Conservation (phyloP, 805 yeast genomes). For the Pichia nanzhaoensis region DNA sequence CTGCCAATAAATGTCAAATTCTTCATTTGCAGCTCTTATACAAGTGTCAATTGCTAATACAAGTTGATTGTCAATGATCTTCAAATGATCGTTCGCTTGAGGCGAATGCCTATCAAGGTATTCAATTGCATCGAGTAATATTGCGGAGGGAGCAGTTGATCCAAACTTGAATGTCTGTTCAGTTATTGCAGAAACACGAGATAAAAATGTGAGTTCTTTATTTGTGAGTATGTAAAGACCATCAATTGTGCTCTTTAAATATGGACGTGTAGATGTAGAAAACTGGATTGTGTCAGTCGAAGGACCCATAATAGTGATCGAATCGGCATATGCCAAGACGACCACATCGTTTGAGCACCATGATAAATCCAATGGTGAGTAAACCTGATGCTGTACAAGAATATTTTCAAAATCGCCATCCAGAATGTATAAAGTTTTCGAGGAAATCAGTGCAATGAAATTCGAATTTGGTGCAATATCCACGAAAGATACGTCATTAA, state of each 20-base stretch:
- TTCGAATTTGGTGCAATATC: conserved; percentile 10
- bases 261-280: conserved; percentile 39
- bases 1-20: conserved; percentile 74
- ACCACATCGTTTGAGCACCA: conserved; percentile 92
- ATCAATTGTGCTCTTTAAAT: conserved; percentile 50
- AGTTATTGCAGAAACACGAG: conserved; percentile 53
- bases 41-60: conserved; percentile 62
- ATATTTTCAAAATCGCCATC: conserved; percentile 1
- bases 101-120: conserved; percentile 64
- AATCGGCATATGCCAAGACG: conserved; percentile 51
- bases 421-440: conserved; percentile 3
- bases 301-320: conserved; percentile 66
- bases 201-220: conserved; percentile 51
- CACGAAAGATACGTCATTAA: not conserved
- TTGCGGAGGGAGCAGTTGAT: conserved; percentile 75
- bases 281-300: conserved; percentile 50
- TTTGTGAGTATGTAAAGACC: conserved; percentile 65
- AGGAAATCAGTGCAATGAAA: conserved; percentile 4
- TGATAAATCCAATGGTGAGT: conserved; percentile 30
- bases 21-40: conserved; percentile 67
- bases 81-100: conserved; percentile 71
- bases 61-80: conserved; percentile 43
- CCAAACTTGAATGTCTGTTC: conserved; percentile 73
- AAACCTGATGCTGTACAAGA: conserved; percentile 3
- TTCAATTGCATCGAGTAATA: conserved; percentile 71